phyloP scores from a whole-genome alignment of 257 asterid species.

The Paulownia fortunei region DNA sequence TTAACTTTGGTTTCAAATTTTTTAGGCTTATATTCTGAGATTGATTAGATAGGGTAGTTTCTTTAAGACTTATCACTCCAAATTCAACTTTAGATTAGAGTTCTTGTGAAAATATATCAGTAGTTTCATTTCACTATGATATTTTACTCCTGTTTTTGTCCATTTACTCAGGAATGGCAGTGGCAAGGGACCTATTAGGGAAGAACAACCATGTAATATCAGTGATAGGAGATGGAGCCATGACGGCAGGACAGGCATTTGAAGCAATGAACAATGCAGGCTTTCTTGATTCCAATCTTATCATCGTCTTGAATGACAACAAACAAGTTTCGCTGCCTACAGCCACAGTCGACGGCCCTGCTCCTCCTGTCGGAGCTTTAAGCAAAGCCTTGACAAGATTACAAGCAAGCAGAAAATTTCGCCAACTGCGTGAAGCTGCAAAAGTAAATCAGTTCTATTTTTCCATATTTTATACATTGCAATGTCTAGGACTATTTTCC shows the following conservation, averaged over 20 bases:
- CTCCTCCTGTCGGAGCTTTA: constrained; percentile 66
- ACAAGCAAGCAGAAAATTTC: constrained; percentile 42
- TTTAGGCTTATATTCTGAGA: no score
- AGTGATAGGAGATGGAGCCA: constrained; percentile 66
- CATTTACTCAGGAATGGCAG: constrained; percentile 51
- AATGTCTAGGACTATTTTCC: no score
- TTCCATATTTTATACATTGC: neutral
- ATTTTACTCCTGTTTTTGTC: neutral
- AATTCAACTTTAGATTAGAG: no score
- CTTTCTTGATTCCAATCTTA: constrained; percentile 55
- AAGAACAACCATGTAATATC: constrained; percentile 53
- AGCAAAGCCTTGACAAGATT: constrained; percentile 49
- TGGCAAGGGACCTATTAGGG: constrained; percentile 54
- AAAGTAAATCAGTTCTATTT: constrained; percentile 33
- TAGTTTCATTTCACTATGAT: neutral
- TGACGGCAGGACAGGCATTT: constrained; percentile 68
- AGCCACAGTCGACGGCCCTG: constrained; percentile 62
- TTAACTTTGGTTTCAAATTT: no score
- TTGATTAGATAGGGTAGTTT: no score
- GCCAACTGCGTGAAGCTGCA: constrained; percentile 52
- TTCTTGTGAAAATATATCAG: no score
- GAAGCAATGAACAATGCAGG: constrained; percentile 69
- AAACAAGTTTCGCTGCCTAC: constrained; percentile 63
- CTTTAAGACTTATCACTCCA: no score
- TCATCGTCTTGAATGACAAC: constrained; percentile 53